Percentiles rank a stretch among this genome's conserved stretches.
phyloP scores from a whole-genome alignment of 2,329 filamentous ascomycete genomes.

The Penicillium sp. region DNA sequence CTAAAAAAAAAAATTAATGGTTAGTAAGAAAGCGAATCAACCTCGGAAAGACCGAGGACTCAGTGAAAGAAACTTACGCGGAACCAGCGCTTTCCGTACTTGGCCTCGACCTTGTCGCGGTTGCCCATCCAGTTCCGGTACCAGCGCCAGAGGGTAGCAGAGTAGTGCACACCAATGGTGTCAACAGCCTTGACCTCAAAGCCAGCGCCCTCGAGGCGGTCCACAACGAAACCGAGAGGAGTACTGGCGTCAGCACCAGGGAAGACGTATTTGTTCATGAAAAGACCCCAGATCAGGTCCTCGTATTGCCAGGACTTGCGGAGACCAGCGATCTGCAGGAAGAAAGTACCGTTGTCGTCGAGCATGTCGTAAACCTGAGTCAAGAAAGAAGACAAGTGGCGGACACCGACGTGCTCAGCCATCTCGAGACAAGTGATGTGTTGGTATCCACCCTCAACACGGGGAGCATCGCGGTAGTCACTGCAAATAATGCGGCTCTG shows the following conservation, averaged over 20 bases:
- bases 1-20: background rate
- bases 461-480: constrained; percentile 93
- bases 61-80: constrained; percentile 44
- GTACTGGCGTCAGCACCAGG: constrained; percentile 94
- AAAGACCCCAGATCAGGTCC: constrained; percentile 95
- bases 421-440: constrained; percentile 98
- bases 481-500: constrained; percentile 93
- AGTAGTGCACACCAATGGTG: constrained; percentile 95
- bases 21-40: background rate
- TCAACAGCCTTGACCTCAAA: constrained; percentile 91
- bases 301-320: constrained; percentile 97
- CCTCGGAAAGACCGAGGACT: background rate
- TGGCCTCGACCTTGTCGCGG: constrained; percentile 85
- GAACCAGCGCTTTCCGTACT: constrained; percentile 96
- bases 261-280: constrained; percentile 99
- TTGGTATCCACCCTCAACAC: constrained; percentile 75
- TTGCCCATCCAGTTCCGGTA: constrained; percentile 98
- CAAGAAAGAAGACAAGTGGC: constrained; percentile 78
- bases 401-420: constrained; percentile 97
- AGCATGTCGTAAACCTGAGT: constrained; percentile 92
- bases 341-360: constrained; percentile 93
- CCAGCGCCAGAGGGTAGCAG: constrained; percentile 94
- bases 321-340: constrained; percentile 91
- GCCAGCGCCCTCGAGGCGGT: constrained; percentile 79
- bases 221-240: constrained; percentile 82